Conservation (phyloP, 176 grass and related monocot species). For the Secale cereale region DNA sequence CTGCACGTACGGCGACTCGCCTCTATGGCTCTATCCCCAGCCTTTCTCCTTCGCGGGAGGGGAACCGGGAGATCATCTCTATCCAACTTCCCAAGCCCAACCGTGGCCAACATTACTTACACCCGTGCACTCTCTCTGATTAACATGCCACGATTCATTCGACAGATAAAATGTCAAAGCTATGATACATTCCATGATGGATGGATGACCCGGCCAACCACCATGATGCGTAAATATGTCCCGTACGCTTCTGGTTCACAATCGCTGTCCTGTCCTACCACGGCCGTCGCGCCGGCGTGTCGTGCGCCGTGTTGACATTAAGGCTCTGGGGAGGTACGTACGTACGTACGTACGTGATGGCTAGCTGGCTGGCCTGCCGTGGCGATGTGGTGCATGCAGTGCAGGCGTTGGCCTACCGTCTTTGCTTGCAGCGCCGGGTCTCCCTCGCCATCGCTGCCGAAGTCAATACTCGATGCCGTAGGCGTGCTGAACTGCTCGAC, state of each 20-base stretch:
- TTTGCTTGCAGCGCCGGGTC: slow-evolving; percentile 29
- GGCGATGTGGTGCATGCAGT: background rate
- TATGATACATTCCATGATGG: background rate
- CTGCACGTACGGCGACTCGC: too few species aligned
- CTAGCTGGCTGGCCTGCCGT: background rate
- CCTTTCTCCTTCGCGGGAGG: background rate
- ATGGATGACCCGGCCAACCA: background rate
- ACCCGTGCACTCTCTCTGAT: background rate
- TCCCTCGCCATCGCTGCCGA: background rate
- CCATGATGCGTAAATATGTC: background rate
- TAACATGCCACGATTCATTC: background rate
- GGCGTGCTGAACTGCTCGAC: slow-evolving; percentile 17
- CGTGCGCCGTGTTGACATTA: slow-evolving; percentile 15
- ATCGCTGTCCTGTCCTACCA: background rate
- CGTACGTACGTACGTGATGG: background rate
- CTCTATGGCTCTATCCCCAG: too few species aligned
- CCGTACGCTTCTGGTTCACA: slow-evolving; percentile 4
- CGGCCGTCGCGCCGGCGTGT: background rate
- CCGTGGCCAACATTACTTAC: background rate
- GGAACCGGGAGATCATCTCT: too few species aligned
- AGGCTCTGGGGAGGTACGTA: background rate
- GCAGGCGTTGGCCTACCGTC: background rate
- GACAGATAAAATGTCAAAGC: background rate
- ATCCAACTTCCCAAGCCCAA: background rate
- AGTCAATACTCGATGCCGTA: slow-evolving; percentile 37